phyloP scores from a whole-genome alignment of 139 green algal species.

The Penium margaritaceum region DNA sequence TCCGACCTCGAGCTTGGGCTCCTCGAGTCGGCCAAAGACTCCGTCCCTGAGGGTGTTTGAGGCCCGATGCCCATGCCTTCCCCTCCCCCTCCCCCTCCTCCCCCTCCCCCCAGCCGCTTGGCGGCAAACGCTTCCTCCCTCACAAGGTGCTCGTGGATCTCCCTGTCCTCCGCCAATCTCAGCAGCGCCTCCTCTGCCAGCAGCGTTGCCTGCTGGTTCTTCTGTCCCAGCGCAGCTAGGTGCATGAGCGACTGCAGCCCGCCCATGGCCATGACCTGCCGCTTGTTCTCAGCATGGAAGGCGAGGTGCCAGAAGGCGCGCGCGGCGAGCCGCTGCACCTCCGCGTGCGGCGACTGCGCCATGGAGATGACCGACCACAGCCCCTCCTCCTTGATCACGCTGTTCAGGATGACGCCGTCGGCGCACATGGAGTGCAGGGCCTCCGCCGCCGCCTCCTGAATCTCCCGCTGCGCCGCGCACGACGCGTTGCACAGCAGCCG shows the following conservation, averaged over 20 bases:
- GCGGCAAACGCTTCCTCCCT: conserved; percentile 15
- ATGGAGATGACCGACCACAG: conserved; percentile 47
- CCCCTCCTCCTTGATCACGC: conserved; percentile 37
- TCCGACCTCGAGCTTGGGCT: no score
- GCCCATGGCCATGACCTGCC: conserved; percentile 38
- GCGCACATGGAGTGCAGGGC: conserved; percentile 48
- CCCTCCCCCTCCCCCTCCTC: no score
- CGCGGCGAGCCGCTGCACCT: conserved; percentile 51
- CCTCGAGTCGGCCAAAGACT: no score
- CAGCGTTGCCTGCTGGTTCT: conserved; percentile 40
- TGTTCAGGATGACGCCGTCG: conserved; percentile 42
- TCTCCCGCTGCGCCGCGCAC: conserved; percentile 16
- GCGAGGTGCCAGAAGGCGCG: conserved; percentile 54
- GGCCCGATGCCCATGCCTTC: no score
- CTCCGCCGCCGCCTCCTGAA: conserved; percentile 39
- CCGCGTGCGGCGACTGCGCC: conserved; percentile 34
- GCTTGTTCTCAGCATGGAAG: conserved; percentile 44
- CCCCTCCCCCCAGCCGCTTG: no score
- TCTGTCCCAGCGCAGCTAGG: conserved; percentile 24
- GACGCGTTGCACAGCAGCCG: conserved; percentile 42
- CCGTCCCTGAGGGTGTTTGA: no score
- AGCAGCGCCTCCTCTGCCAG: conserved; percentile 39
- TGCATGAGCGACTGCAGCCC: conserved; percentile 38
- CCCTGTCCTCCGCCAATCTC: conserved; percentile 18
- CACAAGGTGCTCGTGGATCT: conserved; percentile 11